Conservation (phyloP, 306 rosid species). For the Prunus mume region DNA sequence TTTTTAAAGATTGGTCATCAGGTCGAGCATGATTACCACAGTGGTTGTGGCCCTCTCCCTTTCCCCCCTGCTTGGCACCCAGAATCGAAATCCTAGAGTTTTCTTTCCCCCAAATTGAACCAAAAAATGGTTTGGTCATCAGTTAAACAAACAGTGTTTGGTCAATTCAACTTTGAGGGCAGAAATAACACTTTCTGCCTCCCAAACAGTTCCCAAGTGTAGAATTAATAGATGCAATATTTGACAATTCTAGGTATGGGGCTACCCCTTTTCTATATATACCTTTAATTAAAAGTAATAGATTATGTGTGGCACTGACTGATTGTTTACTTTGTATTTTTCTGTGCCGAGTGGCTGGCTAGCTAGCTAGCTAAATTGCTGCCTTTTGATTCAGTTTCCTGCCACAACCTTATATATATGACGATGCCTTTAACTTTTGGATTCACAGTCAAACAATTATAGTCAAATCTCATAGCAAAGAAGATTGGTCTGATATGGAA, state of each 20-base stretch:
- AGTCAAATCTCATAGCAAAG: conserved; percentile 25
- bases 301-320: background rate
- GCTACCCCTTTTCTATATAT: background rate
- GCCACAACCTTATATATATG: background rate
- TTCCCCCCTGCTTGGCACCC: too few species aligned
- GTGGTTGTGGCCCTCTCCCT: too few species aligned
- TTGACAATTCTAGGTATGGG: background rate
- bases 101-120: too few species aligned
- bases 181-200: background rate
- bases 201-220: background rate
- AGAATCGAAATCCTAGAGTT: too few species aligned
- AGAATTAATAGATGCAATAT: background rate
- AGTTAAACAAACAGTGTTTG: background rate
- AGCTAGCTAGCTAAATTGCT: background rate
- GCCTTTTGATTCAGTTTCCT: background rate
- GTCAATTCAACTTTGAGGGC: conserved; percentile 24
- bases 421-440: conserved; percentile 17
- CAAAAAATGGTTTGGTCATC: too few species aligned
- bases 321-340: background rate
- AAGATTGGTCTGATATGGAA: conserved; percentile 25
- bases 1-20: background rate
- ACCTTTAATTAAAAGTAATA: background rate
- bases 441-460: conserved; percentile 19
- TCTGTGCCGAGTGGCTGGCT: background rate
- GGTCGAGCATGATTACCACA: too few species aligned